These are phyloP conservation scores for Colletotrichum magnum DNA, from an alignment of 2,329 filamentous ascomycete genomes.

Conservation along the genomic window DNA sequence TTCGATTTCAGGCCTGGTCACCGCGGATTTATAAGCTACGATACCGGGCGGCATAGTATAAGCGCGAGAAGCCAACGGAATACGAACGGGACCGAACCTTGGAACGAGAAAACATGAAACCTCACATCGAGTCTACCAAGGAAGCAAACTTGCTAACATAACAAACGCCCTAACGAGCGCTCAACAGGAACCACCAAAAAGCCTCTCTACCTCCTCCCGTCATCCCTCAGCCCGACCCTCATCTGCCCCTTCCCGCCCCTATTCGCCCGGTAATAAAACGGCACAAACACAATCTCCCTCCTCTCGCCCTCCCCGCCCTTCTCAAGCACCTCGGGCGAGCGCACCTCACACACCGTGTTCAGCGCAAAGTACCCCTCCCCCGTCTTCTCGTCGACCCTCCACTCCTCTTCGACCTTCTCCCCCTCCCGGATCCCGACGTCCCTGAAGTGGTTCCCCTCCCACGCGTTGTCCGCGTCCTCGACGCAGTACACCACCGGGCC, in stretches of 20 bases:
- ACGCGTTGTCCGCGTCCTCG: slow-evolving; percentile 71
- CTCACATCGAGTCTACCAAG: no score
- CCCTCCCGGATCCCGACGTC: slow-evolving; percentile 49
- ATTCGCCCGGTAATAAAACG: slow-evolving; percentile 70
- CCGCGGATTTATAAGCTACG: no score
- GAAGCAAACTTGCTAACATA: no score
- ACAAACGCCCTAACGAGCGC: no score
- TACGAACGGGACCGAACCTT: no score
- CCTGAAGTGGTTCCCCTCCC: slow-evolving; percentile 70
- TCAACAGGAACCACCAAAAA: no score
- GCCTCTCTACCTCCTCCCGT: slow-evolving; percentile 8
- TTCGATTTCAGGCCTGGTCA: no score
- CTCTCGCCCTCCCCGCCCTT: slow-evolving; percentile 37
- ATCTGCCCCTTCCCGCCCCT: slow-evolving; percentile 67
- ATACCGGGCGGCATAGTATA: no score
- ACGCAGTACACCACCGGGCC: slow-evolving; percentile 74
- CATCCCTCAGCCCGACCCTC: slow-evolving; percentile 59
- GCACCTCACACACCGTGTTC: slow-evolving; percentile 41
- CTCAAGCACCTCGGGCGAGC: slow-evolving; percentile 41
- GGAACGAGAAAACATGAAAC: no score
- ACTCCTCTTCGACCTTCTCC: slow-evolving; percentile 42
- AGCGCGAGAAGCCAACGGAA: no score
- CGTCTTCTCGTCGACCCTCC: slow-evolving; percentile 42
- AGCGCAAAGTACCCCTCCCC: slow-evolving; percentile 49
- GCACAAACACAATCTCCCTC: slow-evolving; percentile 62